Percentiles rank a stretch among this genome's conserved stretches.
phyloP scores from a whole-genome alignment of 73 alveolate species.

The Uronychia setigera region DNA sequence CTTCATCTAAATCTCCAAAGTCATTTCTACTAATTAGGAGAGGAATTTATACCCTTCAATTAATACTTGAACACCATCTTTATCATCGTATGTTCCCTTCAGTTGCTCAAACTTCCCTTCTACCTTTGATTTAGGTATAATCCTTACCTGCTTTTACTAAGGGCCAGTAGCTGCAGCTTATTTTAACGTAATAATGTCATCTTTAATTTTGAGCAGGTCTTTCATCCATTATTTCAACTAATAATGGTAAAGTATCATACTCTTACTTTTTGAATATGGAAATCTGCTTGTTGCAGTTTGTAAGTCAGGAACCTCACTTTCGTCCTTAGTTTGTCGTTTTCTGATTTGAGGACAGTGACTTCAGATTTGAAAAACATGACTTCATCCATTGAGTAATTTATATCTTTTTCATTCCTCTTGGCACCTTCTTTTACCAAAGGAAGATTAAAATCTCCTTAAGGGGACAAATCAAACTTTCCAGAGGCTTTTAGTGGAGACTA shows the following conservation, averaged over 20 bases:
- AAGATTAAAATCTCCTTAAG: too few species aligned
- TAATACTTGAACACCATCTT: too few species aligned
- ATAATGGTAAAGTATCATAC: not conserved
- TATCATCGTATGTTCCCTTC: too few species aligned
- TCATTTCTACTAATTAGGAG: not conserved
- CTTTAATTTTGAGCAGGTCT: not conserved
- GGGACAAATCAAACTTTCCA: too few species aligned
- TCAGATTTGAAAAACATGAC: not conserved
- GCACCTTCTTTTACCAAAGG: not conserved
- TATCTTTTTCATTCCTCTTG: too few species aligned
- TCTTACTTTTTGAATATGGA: not conserved
- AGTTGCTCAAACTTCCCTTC: not conserved
- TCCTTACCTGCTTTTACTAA: too few species aligned
- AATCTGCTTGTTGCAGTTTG: not conserved
- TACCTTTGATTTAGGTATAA: not conserved
- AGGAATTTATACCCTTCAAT: too few species aligned
- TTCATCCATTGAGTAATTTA: not conserved
- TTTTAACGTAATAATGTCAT: not conserved
- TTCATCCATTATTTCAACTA: not conserved
- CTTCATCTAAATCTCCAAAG: not conserved
- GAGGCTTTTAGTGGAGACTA: not conserved
- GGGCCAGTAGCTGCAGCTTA: not conserved
- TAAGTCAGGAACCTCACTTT: not conserved
- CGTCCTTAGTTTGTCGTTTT: not conserved
- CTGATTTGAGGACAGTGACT: not conserved